Evolutionary conservation across 768 basidiomycete genomes (phyloP).

Genomic region (Grammothele lineata): DNA sequence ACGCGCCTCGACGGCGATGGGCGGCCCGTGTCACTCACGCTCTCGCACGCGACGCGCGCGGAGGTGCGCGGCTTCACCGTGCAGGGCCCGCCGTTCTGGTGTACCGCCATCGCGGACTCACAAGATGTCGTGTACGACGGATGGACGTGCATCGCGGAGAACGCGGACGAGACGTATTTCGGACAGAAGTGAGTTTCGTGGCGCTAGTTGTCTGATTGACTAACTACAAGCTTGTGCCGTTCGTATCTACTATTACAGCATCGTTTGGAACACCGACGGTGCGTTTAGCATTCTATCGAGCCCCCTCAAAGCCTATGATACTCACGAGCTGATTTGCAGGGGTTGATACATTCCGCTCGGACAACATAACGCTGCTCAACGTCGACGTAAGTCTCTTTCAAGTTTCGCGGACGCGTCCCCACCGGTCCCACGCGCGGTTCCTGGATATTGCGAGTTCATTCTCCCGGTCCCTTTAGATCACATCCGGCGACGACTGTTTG

Average conservation of each 20-base stretch:
- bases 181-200: conserved; percentile 42
- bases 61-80: conserved; percentile 46
- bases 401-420: no score
- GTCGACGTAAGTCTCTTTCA: conserved; percentile 53
- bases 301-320: not conserved
- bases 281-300: conserved; percentile 1
- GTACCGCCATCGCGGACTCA: conserved; percentile 52
- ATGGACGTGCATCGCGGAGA: conserved; percentile 55
- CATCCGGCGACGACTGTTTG: conserved; percentile 62
- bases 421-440: no score
- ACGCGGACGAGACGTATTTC: conserved; percentile 44
- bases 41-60: conserved; percentile 41
- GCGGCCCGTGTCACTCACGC: conserved; percentile 51
- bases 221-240: not conserved
- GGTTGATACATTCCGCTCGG: conserved; percentile 52
- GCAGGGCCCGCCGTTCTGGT: conserved; percentile 56
- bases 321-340: conserved; percentile 29
- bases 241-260: conserved; percentile 27
- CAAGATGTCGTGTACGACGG: conserved; percentile 48
- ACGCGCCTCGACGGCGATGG: conserved; percentile 52
- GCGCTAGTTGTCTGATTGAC: not conserved
- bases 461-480: no score
- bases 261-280: conserved; percentile 62
- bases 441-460: no score
- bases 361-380: conserved; percentile 43